phyloP scores from a whole-genome alignment of 306 rosid genomes.

The Quercus ilex region DNA sequence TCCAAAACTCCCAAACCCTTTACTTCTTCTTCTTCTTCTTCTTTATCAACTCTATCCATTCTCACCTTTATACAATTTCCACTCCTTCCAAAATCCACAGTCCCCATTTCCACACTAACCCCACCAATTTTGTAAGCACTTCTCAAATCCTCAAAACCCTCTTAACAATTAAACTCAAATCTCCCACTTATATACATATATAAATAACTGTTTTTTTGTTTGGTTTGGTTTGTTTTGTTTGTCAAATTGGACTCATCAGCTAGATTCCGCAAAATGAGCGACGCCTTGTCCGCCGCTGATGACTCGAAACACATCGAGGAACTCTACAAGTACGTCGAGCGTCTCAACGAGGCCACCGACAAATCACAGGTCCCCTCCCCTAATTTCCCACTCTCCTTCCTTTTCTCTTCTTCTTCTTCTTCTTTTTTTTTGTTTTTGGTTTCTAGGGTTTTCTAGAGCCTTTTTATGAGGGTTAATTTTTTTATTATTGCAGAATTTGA shows the following conservation, averaged over 20 bases:
- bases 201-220: not conserved
- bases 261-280: conserved; percentile 47
- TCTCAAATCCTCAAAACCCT: too few relatives aligned
- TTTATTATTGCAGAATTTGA: conserved; percentile 46
- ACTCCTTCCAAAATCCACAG: too few relatives aligned
- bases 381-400: not conserved
- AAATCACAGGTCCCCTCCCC: conserved; percentile 67
- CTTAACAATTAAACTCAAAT: too few relatives aligned
- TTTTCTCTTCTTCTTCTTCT: not conserved
- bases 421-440: not conserved
- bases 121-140: too few relatives aligned
- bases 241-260: conserved; percentile 29
- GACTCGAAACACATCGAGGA: conserved; percentile 76
- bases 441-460: conserved; percentile 19
- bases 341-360: conserved; percentile 81
- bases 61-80: too few relatives aligned
- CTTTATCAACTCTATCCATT: too few relatives aligned
- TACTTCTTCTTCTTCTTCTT: too few relatives aligned
- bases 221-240: conserved; percentile 5
- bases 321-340: conserved; percentile 91
- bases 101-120: too few relatives aligned
- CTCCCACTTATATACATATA: too few relatives aligned
- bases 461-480: not conserved
- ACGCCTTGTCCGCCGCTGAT: conserved; percentile 56
- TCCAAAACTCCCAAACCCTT: too few relatives aligned